Base-by-base conservation (phyloP, 768 basidiomycete species). In the Hericium alpestre region DNA sequence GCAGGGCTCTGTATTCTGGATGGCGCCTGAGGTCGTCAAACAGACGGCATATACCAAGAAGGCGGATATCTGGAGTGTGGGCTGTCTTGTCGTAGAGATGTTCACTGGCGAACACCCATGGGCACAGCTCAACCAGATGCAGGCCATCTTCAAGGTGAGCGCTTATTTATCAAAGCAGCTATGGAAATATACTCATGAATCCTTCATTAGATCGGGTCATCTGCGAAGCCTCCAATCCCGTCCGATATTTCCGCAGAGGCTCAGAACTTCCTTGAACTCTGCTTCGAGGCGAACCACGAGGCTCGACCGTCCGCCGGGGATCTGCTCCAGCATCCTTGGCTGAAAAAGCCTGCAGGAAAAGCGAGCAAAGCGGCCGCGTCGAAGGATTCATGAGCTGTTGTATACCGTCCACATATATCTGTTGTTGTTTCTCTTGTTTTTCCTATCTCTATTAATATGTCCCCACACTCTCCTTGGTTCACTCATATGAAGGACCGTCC, bases 1-100 rank as follows among this genome's bases (percentile, higher is more conserved):
- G 5, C 96, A 98, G 70, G 96, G 96, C 2, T 96, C 93, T 1
- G 94, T 97, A 11, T 98, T 96, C 72, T 98, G 95, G 95, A 97
- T 98, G 95, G 95, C 95, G 0, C 95, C 95, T 0, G 95, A 97
- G 71, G 93, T 97, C 18, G 96, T 98, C 58, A 94, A 94, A 66
- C 96, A 99, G 73, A 93, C 86, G 23, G 81, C 84, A 0, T 91
- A 96, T 67, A 94, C 93, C 10, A 79, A 77, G 59, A 94, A 94
- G 66, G 93, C 93, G 6, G 94, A 96, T 68, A 94, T 96, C 55
- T 97, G 94, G 94, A 91, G 90, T 67, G 86, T 97, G 1, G 93
- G 93, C 1, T 95, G 93, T 69, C 72, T 97, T 50, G 86, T 96
- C 23, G 91, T 97, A 12, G 93, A 97, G 70, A 97, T 97, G 93